Conservation (phyloP, 805 yeast genomes). For the Spathaspora arborariae region DNA sequence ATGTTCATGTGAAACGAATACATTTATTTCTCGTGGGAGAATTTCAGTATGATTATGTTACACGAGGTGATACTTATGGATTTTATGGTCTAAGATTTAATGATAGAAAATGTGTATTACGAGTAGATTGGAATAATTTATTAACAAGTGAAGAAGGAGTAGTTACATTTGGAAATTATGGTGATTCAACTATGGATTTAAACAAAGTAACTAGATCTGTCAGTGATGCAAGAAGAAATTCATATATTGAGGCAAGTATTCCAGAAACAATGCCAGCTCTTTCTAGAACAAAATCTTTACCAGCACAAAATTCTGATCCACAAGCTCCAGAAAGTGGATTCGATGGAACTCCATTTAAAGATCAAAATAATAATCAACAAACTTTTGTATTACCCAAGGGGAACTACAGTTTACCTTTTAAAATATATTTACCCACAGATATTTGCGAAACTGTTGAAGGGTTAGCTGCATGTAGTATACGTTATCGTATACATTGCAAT, state of each 20-base stretch:
- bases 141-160: conserved; percentile 36
- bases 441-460: conserved; percentile 52
- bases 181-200: conserved; percentile 27
- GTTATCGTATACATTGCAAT: conserved; percentile 41
- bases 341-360: conserved; percentile 44
- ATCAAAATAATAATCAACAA: conserved; percentile 18
- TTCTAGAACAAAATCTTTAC: conserved; percentile 29
- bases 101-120: conserved; percentile 37
- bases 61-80: conserved; percentile 23
- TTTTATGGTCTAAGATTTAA: conserved; percentile 28
- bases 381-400: conserved; percentile 47
- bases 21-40: conserved; percentile 41
- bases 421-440: conserved; percentile 41
- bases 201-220: conserved; percentile 12
- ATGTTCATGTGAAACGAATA: conserved; percentile 36
- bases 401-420: conserved; percentile 49
- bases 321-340: conserved; percentile 29
- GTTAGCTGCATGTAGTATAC: conserved; percentile 36
- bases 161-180: conserved; percentile 39
- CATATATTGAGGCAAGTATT: conserved; percentile 22
- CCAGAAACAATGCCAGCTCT: conserved; percentile 23
- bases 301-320: conserved; percentile 18
- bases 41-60: conserved; percentile 39
- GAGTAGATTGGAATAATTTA: conserved; percentile 47
- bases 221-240: conserved; percentile 18